phyloP scores from a whole-genome alignment of 2,329 filamentous ascomycete genomes.

The Aureobasidium sp. region DNA sequence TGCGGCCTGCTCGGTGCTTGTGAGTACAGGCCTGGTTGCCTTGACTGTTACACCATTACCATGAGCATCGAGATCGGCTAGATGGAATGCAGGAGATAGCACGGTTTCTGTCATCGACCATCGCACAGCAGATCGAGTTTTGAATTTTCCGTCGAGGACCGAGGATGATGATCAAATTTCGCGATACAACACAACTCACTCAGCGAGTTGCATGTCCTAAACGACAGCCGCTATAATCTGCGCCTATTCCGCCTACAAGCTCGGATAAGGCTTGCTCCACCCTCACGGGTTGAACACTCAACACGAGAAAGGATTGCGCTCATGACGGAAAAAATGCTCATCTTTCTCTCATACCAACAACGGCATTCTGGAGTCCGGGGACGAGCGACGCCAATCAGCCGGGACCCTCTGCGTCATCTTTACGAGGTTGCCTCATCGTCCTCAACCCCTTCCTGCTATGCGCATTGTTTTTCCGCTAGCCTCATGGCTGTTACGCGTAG shows the following conservation, averaged over 20 bases:
- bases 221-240: background rate
- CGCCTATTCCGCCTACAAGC: background rate
- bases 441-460: background rate
- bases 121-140: background rate
- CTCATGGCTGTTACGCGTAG: background rate
- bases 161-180: background rate
- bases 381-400: background rate
- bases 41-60: background rate
- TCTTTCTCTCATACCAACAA: background rate
- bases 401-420: slow-evolving; percentile 1
- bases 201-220: background rate
- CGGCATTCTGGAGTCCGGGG: background rate
- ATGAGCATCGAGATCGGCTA: background rate
- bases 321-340: slow-evolving; percentile 5
- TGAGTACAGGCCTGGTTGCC: background rate
- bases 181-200: background rate
- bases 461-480: background rate
- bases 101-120: background rate
- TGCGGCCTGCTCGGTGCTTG: background rate
- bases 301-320: background rate
- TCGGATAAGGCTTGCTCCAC: background rate
- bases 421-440: background rate
- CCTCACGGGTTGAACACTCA: background rate
- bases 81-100: background rate
- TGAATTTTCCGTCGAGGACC: background rate